phyloP scores from a whole-genome alignment of 176 grass and related monocot genomes.

The Tillandsia fasciculata region DNA sequence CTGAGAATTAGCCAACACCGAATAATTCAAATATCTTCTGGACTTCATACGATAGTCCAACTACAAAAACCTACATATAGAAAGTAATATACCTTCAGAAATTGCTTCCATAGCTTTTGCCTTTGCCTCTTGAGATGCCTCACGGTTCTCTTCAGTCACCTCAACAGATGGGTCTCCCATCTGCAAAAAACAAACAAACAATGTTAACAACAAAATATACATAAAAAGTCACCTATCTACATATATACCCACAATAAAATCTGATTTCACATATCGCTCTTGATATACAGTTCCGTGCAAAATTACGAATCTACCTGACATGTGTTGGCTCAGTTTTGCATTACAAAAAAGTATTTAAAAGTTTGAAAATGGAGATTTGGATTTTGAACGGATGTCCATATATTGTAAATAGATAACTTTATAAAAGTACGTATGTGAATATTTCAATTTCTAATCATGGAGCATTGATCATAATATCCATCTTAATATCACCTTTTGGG shows the following conservation, averaged over 20 bases:
- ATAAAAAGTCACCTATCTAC: neutral
- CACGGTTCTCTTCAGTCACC: constrained; percentile 79
- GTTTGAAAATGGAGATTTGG: no score
- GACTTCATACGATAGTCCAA: neutral
- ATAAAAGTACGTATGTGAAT: no score
- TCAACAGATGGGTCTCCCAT: constrained; percentile 79
- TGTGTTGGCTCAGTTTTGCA: no score
- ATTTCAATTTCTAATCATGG: neutral
- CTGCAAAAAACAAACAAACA: constrained; percentile 24
- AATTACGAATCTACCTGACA: no score
- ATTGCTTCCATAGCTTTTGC: constrained; percentile 79
- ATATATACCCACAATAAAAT: no score
- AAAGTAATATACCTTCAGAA: constrained; percentile 47
- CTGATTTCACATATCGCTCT: no score
- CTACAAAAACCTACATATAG: neutral
- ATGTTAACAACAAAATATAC: neutral
- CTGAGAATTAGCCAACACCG: constrained; percentile 23
- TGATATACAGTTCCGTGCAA: no score
- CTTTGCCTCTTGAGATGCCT: constrained; percentile 81
- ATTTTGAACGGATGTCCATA: no score
- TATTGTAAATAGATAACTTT: no score
- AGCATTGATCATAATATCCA: neutral
- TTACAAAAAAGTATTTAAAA: no score
- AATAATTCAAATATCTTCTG: neutral
- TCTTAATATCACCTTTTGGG: constrained; percentile 54